Evolutionary conservation across 2,329 filamentous ascomycete species (phyloP).

Genomic region (Eutypella sp.): DNA sequence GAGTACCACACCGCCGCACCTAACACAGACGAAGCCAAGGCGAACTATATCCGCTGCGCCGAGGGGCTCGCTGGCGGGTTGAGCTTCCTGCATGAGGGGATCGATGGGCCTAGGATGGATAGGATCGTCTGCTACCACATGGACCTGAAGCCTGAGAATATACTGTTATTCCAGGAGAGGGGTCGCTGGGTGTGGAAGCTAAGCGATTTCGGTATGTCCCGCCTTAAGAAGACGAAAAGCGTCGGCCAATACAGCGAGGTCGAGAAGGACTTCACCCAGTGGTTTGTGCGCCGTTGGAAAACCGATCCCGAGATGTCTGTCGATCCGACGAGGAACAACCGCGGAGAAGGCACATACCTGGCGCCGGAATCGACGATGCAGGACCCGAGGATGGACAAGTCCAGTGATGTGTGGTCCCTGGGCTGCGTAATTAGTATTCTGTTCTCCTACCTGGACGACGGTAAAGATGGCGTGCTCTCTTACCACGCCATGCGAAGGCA

Average conservation of each 20-base stretch:
- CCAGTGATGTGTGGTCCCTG: constrained; percentile 36
- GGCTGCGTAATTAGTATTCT: constrained; percentile 35
- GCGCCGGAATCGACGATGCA: constrained; percentile 27
- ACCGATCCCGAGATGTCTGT: constrained; percentile 11
- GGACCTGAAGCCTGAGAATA: constrained; percentile 34
- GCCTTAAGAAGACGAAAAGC: constrained; percentile 25
- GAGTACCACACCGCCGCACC: constrained; percentile 12
- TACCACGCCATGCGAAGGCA: constrained; percentile 7
- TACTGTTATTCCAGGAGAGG: constrained; percentile 25
- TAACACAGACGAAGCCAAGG: constrained; percentile 16
- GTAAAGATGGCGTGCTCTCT: constrained; percentile 18
- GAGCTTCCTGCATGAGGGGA: constrained; percentile 32
- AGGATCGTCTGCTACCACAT: constrained; percentile 35
- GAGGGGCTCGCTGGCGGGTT: constrained; percentile 30
- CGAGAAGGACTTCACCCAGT: constrained; percentile 24
- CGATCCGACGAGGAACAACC: constrained; percentile 23
- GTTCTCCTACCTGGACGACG: constrained; percentile 31
- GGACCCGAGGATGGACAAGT: constrained; percentile 25
- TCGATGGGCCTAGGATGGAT: constrained; percentile 20
- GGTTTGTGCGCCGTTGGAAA: constrained; percentile 19
- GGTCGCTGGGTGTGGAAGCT: constrained; percentile 31
- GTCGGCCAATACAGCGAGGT: constrained; percentile 10
- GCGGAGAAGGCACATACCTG: constrained; percentile 31
- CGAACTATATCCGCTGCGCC: constrained; percentile 22
- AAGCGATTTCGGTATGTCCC: constrained; percentile 37